Conservation (phyloP, 2,329 filamentous ascomycete genomes). For the Parasarocladium wereldwijsianum region DNA sequence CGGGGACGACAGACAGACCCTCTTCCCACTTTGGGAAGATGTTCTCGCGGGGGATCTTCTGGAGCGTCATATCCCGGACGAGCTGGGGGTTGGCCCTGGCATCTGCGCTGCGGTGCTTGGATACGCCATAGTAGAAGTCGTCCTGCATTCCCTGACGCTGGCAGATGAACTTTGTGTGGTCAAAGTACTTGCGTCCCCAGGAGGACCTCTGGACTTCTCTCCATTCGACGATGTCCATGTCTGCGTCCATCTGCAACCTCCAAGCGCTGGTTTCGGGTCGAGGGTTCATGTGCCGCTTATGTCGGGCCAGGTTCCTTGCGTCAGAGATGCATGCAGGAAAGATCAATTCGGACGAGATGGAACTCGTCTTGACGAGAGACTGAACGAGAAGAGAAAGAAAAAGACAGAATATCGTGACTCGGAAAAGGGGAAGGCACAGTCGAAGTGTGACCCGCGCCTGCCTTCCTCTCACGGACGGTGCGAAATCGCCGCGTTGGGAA, state of each 20-base stretch:
- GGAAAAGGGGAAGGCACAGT: conserved; percentile 2
- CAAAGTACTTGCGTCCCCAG: conserved; percentile 2
- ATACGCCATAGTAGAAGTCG: conserved; percentile 2
- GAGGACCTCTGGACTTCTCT: neutral
- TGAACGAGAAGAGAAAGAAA: neutral
- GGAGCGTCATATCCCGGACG: neutral
- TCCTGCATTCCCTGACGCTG: conserved; percentile 1
- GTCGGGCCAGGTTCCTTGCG: too few relatives aligned
- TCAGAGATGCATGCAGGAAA: neutral
- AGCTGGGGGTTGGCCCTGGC: neutral
- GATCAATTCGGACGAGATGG: neutral
- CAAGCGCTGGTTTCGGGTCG: too few relatives aligned
- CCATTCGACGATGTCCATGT: conserved; percentile 2
- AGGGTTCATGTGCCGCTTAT: too few relatives aligned
- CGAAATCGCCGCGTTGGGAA: neutral
- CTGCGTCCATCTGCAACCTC: too few relatives aligned
- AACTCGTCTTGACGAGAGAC: neutral
- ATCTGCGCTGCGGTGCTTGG: neutral
- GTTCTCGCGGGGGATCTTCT: conserved; percentile 2
- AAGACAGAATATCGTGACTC: conserved; percentile 2
- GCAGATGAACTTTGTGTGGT: conserved; percentile 4
- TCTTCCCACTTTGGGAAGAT: conserved; percentile 1
- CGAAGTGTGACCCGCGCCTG: neutral
- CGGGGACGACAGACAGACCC: conserved; percentile 1
- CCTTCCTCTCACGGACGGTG: neutral